Base-by-base conservation (phyloP, 768 basidiomycete species). In the Pulveroboletus ravenelii region DNA sequence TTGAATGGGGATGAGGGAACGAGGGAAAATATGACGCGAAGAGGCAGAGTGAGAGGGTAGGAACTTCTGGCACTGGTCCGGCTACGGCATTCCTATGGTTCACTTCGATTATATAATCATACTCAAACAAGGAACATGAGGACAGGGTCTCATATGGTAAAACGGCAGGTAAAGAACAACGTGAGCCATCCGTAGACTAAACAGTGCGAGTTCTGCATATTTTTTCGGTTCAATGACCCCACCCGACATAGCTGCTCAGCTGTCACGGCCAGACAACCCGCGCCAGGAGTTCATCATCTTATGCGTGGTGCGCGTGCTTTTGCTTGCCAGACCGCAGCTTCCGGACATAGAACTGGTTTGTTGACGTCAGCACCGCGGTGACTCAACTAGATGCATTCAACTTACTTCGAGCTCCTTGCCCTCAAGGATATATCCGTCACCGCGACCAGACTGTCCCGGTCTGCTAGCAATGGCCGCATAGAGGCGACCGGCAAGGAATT, bases 361-460 rank as follows among this genome's bases (percentile, higher is more conserved):
- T 39, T 41, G 57, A 61, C 65, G 58, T 64, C 54, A 67, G 60
- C 43, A 46, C 41, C 44, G 51, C 47, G 51, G 35, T 29, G 37
- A 29, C 14, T 5, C 18, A 30, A 20, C 12, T 10, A 23, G 31
- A 10, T 31, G 2, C 29, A 13, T 8, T 2, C 41, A 15, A 53
- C 79, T 45, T 57, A 95, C 93, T 81, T 98, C 94, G 49, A 98
- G 85, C 72, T 99, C 96, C 76, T 91, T 93, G 66, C 96, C 96
- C 78, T 99, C 96, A 47, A 99, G 83, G 56, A 99, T 77, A 74
- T 98, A 97, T 46, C 96, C 96, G 70, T 99, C 96, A 50, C 88
- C 85, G 59, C 96, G 93, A 27, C 96, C 96, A 49, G 84, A 89
- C 72, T 99, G 96, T 36, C 96, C 96, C 50, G 96, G 96, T 70